Conservation (phyloP, 305 asterid species). For the Fraxinus floribunda region DNA sequence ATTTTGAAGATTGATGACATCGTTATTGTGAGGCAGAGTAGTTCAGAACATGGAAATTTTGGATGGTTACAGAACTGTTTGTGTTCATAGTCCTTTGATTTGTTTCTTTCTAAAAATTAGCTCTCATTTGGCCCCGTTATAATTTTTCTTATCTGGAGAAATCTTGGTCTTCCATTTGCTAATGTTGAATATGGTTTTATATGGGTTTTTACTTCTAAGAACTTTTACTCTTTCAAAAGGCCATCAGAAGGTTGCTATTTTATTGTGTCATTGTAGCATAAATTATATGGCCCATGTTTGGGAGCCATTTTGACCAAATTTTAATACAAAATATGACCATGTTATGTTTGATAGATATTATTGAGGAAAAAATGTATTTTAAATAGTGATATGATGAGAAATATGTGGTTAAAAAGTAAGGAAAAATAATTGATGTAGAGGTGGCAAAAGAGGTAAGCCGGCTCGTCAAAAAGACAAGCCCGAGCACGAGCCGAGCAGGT, state of each 20-base stretch:
- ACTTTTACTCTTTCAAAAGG: neutral
- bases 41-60: neutral
- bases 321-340: too few relatives aligned
- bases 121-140: neutral
- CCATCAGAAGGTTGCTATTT: neutral
- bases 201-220: neutral
- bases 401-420: too few relatives aligned
- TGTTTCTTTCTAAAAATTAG: slow-evolving; percentile 24
- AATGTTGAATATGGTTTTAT: slow-evolving; percentile 6
- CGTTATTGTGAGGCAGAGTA: slow-evolving; percentile 82
- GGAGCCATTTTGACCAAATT: too few relatives aligned
- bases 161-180: slow-evolving; percentile 11
- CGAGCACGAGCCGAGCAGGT: too few relatives aligned
- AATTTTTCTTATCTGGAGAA: slow-evolving; percentile 19
- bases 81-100: slow-evolving; percentile 20
- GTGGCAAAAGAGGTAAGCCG: too few relatives aligned
- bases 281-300: too few relatives aligned
- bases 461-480: too few relatives aligned
- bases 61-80: slow-evolving; percentile 24
- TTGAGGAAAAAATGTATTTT: too few relatives aligned
- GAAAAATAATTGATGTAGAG: too few relatives aligned
- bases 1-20: slow-evolving; percentile 34
- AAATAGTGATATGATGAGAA: too few relatives aligned
- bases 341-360: too few relatives aligned
- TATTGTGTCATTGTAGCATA: neutral